Evolutionary conservation across 345 rosid species (phyloP), one percentile per base, ranked within the genome.

Genomic region (Trapa bicornis): DNA sequence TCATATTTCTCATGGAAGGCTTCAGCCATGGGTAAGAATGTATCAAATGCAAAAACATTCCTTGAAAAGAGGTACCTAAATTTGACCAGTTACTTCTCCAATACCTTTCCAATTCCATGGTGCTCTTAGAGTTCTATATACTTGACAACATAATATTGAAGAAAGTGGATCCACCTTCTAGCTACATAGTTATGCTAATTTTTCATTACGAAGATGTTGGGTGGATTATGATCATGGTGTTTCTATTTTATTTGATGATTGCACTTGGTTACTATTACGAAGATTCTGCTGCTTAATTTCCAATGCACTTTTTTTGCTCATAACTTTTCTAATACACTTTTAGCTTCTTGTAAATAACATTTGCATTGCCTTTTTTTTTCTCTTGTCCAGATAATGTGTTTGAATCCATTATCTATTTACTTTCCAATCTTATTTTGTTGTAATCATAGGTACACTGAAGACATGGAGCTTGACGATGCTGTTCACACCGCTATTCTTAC

Each of bases 1-100:
- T 92, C 98, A 22, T 92, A 92, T 78, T 92, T 92, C 83, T 92
- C 98, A 1, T 92, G 98, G 98, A 92, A 92, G 79, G 98, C 98
- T 63, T 92, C 96, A 17, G 96, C 98, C 53, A 89, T 92, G 98
- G 98, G 98, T 53, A 92, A 92, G 72, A 92, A 92, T 74, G 96
- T 92, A 37, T 89, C 96, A 6, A 93, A 93, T 79, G 97, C 97
- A 45, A 93, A 90, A 75, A 86, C 96, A 56, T 88, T 90, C 77
- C 96, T 93, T 67, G 97, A 92, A 79, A 92, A 92, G 83, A 88
- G 98, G 97, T 89, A 67, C 71, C 39, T 70, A 11, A 48, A 39
- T 35, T 48, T 41, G 14, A 11, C 52, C 52, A 60, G 39, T 65
- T 61, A 5, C 39, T 33, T 42, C 15, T 17, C 9, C 52, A 65